Evolutionary conservation across 306 rosid genomes (phyloP), one percentile per base, ranked within the genome.

Genomic region (Purshia tridentata): DNA sequence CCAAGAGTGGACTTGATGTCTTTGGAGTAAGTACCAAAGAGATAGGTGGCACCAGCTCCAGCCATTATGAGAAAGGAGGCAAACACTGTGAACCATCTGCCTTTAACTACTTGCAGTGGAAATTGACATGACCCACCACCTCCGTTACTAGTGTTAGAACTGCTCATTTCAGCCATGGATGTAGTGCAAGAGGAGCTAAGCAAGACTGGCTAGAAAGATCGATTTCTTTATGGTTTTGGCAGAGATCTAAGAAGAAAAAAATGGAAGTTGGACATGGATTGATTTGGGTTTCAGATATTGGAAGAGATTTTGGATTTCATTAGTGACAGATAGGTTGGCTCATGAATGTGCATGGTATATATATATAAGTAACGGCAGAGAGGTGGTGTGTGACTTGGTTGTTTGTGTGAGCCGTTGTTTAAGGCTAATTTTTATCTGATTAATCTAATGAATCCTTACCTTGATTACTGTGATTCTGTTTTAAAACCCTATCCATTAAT

Each of bases 11-110:
- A 39, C 66, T 87, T 87, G 37, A 87, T 80, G 65, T 81, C 57
- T 20, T 72, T 74, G 5, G 91, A 87, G 57, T 87, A 84, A 8
- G 77, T 72, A 23, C 79, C 88, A 52, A 87, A 87, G 14, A 87
- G 80, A 47, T 82, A 84, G 0, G 86, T 80, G 0, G 85, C 82
- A 0, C 91, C 91, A 12, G 88, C 85, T 19, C 86, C 91, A 51
- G 86, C 76, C 91, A 87, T 80, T 74, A 87, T 77, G 0, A 87
- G 72, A 52, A 84, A 82, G 6, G 91, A 79, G 14, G 88, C 86
- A 40, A 82, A 82, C 15, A 87, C 74, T 18, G 72, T 63, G 70
- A 86, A 86, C 90, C 90, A 86, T 65, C 86, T 57, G 0, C 90
- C 88, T 8, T 46, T 58, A 7, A 79, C 29, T 9, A 51, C 62